Conservation (phyloP, 2,329 filamentous ascomycete genomes). For the Ciborinia camelliae region DNA sequence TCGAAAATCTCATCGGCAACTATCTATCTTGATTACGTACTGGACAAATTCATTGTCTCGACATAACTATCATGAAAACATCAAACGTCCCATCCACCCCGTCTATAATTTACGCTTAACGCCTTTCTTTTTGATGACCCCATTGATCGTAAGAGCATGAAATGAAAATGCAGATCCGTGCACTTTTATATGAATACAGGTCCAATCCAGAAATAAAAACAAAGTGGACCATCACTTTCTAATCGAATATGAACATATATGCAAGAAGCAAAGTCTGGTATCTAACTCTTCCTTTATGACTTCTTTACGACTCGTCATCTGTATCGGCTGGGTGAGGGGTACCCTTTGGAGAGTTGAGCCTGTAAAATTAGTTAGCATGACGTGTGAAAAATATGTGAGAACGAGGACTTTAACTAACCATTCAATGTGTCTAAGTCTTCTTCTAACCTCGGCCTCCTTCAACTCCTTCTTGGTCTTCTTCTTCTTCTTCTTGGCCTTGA, state of each 20-base stretch:
- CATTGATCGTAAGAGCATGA: slow-evolving; percentile 11
- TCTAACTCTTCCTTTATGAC: slow-evolving; percentile 21
- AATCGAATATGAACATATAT: slow-evolving; percentile 17
- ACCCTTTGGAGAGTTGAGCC: slow-evolving; percentile 38
- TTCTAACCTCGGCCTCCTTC: slow-evolving; percentile 87
- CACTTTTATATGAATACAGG: slow-evolving; percentile 1
- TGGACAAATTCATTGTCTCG: not conserved
- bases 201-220: slow-evolving; percentile 9
- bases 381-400: slow-evolving; percentile 54
- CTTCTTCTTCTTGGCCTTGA: slow-evolving; percentile 90
- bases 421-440: slow-evolving; percentile 80
- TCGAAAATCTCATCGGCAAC: not conserved
- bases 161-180: not conserved
- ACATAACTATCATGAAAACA: slow-evolving; percentile 5
- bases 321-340: slow-evolving; percentile 37
- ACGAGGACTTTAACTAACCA: slow-evolving; percentile 46
- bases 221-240: not conserved
- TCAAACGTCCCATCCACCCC: slow-evolving; percentile 7
- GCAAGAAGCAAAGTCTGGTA: slow-evolving; percentile 9
- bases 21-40: slow-evolving; percentile 8
- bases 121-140: slow-evolving; percentile 4
- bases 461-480: slow-evolving; percentile 96
- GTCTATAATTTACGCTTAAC: slow-evolving; percentile 13
- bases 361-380: slow-evolving; percentile 21
- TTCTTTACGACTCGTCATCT: slow-evolving; percentile 33